Conservation (phyloP, 371 early-diverging fungal genomes). For the Mortierella sp. region DNA sequence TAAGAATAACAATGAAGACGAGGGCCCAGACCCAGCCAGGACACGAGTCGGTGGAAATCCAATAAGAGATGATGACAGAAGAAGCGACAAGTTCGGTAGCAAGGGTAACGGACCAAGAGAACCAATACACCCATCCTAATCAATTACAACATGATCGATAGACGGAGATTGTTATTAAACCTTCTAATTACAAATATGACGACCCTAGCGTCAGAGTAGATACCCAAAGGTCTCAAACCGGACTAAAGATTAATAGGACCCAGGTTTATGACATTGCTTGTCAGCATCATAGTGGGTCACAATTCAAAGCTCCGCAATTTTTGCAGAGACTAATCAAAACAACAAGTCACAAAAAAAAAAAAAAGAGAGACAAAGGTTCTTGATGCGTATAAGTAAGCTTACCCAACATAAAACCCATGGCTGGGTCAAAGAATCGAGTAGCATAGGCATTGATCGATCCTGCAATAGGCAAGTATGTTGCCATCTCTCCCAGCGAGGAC, state of each 20-base stretch:
- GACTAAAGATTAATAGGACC: not conserved
- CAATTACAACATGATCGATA: too few species aligned
- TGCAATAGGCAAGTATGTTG: slow-evolving; percentile 86
- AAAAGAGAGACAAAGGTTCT: slow-evolving; percentile 56
- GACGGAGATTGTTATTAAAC: too few species aligned
- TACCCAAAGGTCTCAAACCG: too few species aligned
- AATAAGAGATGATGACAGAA: slow-evolving; percentile 74
- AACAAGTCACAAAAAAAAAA: not conserved
- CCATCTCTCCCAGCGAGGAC: slow-evolving; percentile 89
- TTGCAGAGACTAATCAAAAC: not conserved
- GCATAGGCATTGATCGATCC: slow-evolving; percentile 91
- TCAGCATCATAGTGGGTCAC: not conserved
- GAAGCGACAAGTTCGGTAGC: slow-evolving; percentile 80
- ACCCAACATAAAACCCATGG: slow-evolving; percentile 86
- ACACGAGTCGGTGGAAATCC: slow-evolving; percentile 71
- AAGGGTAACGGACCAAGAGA: slow-evolving; percentile 84
- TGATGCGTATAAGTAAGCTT: slow-evolving; percentile 74
- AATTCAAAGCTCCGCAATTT: not conserved
- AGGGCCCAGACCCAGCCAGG: slow-evolving; percentile 22
- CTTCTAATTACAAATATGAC: too few species aligned
- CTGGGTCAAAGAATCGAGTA: slow-evolving; percentile 86
- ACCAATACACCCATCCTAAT: slow-evolving; percentile 54
- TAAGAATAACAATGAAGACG: slow-evolving; percentile 35
- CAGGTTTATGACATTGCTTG: not conserved
- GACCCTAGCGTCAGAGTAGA: too few species aligned